Conservation (phyloP, 257 asterid genomes). For the Craterostigma plantagineum region DNA sequence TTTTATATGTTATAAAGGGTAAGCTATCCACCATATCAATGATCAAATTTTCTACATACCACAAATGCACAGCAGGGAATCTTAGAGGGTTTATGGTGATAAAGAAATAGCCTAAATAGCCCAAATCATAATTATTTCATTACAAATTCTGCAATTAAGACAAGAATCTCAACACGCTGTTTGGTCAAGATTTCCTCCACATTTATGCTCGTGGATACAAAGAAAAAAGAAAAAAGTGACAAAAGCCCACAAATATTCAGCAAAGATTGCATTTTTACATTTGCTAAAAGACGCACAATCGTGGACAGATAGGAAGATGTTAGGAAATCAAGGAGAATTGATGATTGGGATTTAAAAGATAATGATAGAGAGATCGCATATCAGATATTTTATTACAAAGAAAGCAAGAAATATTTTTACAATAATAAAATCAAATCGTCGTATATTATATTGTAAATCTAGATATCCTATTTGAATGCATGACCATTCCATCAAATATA, state of each 20-base stretch:
- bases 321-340: slow-evolving; percentile 1
- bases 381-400: slow-evolving; percentile 19
- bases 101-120: no score
- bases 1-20: no score
- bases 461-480: slow-evolving; percentile 30
- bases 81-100: no score
- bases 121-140: background rate
- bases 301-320: background rate
- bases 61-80: no score
- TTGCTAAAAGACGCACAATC: background rate
- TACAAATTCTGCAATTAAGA: background rate
- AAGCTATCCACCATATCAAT: no score
- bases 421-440: slow-evolving; percentile 10
- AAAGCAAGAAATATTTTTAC: slow-evolving; percentile 8
- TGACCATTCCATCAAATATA: slow-evolving; percentile 18
- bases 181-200: slow-evolving; percentile 21
- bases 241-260: slow-evolving; percentile 19
- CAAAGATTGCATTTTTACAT: slow-evolving; percentile 17
- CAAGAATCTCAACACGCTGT: slow-evolving; percentile 21
- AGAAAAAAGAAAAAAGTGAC: slow-evolving; percentile 17
- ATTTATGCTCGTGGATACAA: no score
- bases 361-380: slow-evolving; percentile 1
- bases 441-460: slow-evolving; percentile 34
- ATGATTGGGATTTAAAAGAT: no score
- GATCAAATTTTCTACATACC: no score